Evolutionary conservation across 371 early-diverging fungal genomes (phyloP).

Genomic region (Umbelopsis sp.): DNA sequence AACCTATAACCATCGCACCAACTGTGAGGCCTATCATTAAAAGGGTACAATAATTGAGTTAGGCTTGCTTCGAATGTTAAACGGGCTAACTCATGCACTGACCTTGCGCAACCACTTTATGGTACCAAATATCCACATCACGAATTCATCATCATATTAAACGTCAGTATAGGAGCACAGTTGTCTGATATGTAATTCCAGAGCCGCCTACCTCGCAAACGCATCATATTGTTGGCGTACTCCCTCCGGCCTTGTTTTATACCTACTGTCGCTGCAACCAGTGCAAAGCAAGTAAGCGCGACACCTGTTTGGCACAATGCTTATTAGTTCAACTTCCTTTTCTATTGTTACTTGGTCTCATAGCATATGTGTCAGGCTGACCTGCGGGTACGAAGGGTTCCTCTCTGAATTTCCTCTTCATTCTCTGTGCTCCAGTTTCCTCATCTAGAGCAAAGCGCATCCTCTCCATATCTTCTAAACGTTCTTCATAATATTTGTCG

Average conservation of each 20-base stretch:
- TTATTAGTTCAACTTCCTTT: neutral
- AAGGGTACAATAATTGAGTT: neutral
- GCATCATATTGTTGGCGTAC: conserved; percentile 57
- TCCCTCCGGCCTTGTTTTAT: conserved; percentile 49
- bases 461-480: conserved; percentile 40
- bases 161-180: neutral
- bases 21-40: neutral
- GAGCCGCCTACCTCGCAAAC: conserved; percentile 41
- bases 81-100: neutral
- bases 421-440: conserved; percentile 44
- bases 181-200: neutral
- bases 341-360: neutral
- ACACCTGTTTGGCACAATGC: conserved; percentile 33
- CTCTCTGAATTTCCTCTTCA: conserved; percentile 49
- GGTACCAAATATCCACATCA: neutral
- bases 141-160: neutral
- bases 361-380: conserved; percentile 8
- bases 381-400: conserved; percentile 58
- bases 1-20: conserved; percentile 7
- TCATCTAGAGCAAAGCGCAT: conserved; percentile 49
- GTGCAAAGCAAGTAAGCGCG: conserved; percentile 54
- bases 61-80: too few species aligned
- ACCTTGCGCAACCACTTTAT: conserved; percentile 10
- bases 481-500: conserved; percentile 9
- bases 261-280: conserved; percentile 54